phyloP scores from a whole-genome alignment of 148 eudicot species.

The Rhododendron molle region DNA sequence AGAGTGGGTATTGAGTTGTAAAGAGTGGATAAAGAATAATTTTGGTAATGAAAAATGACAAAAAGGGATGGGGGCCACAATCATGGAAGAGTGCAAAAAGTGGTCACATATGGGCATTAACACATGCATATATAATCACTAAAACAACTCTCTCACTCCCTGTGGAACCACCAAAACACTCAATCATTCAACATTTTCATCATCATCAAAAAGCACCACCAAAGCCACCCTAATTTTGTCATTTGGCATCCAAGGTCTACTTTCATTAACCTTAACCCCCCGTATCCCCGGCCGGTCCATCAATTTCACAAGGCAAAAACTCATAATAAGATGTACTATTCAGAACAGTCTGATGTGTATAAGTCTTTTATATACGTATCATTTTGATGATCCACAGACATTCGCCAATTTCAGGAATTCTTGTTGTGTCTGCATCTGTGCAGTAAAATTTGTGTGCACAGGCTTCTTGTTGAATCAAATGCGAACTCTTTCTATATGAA shows the following conservation, averaged over 20 bases:
- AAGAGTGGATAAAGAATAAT: background rate
- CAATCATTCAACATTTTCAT: slow-evolving; percentile 7
- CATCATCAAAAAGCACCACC: slow-evolving; percentile 2
- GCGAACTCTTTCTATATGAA: background rate
- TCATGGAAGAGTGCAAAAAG: slow-evolving; percentile 1
- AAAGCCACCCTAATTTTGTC: slow-evolving; percentile 5
- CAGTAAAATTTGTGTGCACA: too few species aligned
- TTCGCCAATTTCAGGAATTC: rapidly evolving
- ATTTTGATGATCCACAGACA: background rate
- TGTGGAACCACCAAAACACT: background rate
- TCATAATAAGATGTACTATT: background rate
- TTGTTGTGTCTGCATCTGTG: too few species aligned
- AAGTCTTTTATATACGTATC: too few species aligned
- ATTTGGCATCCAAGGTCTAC: slow-evolving; percentile 11
- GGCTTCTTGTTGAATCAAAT: too few species aligned
- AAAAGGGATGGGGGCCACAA: background rate
- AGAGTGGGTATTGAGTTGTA: background rate
- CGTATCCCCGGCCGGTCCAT: background rate
- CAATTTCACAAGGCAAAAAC: background rate
- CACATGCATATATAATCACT: slow-evolving; percentile 15
- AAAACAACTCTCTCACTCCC: slow-evolving; percentile 1
- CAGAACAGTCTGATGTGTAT: background rate
- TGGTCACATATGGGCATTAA: slow-evolving; percentile 3
- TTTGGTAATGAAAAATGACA: slow-evolving; percentile 4
- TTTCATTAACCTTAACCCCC: slow-evolving; percentile 4